A percentile compares a stretch with the other conserved stretches of the same genome.
Evolutionary conservation across 257 asterid species (phyloP).

Genomic region (Scutellaria baicalensis): DNA sequence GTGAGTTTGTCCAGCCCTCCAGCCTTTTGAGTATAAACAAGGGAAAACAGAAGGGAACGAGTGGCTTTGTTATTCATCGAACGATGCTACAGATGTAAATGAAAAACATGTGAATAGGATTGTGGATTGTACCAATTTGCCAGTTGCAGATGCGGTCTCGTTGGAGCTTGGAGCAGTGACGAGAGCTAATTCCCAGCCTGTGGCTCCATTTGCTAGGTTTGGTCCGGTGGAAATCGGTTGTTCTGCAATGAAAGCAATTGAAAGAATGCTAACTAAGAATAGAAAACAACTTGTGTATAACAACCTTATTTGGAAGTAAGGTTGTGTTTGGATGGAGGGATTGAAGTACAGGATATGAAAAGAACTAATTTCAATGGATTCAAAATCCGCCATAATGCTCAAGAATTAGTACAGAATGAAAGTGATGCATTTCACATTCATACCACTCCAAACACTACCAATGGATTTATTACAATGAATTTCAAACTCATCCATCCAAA

Average conservation of each 20-base stretch:
- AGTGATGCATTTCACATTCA: too few species aligned
- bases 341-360: too few species aligned
- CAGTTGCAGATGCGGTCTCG: conserved; percentile 46
- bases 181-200: conserved; percentile 96
- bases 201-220: conserved; percentile 47
- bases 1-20: conserved; percentile 90
- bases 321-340: too few species aligned
- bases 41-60: neutral
- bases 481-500: too few species aligned
- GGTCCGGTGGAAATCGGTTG: conserved; percentile 49
- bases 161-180: conserved; percentile 88
- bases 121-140: conserved; percentile 61
- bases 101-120: neutral
- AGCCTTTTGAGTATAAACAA: conserved; percentile 36
- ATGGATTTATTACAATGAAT: too few species aligned
- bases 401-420: too few species aligned
- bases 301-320: neutral
- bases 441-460: too few species aligned
- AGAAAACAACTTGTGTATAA: neutral
- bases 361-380: too few species aligned
- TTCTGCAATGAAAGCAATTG: conserved; percentile 18
- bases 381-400: too few species aligned
- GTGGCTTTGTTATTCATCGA: neutral
- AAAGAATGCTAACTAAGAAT: neutral
- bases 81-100: neutral